Conservation (phyloP, 2,329 filamentous ascomycete genomes). For the Setomelanomma holmii region DNA sequence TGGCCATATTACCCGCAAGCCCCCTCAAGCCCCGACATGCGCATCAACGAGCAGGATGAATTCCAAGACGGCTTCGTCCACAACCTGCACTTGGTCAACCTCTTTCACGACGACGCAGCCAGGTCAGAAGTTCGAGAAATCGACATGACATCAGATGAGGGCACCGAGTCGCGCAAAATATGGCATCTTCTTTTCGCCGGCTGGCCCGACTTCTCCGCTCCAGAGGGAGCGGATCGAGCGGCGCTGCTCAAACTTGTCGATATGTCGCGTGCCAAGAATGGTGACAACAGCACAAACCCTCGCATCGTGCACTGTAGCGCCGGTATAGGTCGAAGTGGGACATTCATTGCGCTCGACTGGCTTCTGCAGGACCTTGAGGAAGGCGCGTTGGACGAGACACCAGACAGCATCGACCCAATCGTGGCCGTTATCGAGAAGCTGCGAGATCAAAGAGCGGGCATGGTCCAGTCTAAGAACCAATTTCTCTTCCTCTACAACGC, state of each 20-base stretch:
- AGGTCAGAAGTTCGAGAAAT: constrained; percentile 78
- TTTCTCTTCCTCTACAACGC: constrained; percentile 90
- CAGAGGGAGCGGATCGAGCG: constrained; percentile 70
- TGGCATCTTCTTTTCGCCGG: constrained; percentile 86
- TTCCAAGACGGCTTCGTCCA: constrained; percentile 73
- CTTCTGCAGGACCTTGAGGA: constrained; percentile 81
- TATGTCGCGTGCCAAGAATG: constrained; percentile 68
- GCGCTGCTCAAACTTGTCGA: constrained; percentile 74
- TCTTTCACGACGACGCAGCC: constrained; percentile 62
- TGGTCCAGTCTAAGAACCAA: constrained; percentile 91
- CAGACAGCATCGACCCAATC: constrained; percentile 69
- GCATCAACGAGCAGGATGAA: constrained; percentile 68
- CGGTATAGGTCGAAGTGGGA: constrained; percentile 91
- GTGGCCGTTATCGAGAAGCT: constrained; percentile 80
- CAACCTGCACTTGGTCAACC: constrained; percentile 67
- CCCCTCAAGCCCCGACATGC: constrained; percentile 48
- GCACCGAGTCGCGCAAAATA: constrained; percentile 67
- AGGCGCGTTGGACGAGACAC: constrained; percentile 66
- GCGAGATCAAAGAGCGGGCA: constrained; percentile 86
- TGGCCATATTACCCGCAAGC: constrained; percentile 80
- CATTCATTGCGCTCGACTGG: constrained; percentile 95
- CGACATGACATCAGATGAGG: constrained; percentile 54
- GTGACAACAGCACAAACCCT: constrained; percentile 62
- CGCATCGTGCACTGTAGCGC: constrained; percentile 79
- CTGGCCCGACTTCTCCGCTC: constrained; percentile 92